Percentiles rank a stretch among this genome's conserved stretches.
Evolutionary conservation across 202 grass and related monocot genomes (phyloP).

Genomic region (Cymbopogon flexuosus): DNA sequence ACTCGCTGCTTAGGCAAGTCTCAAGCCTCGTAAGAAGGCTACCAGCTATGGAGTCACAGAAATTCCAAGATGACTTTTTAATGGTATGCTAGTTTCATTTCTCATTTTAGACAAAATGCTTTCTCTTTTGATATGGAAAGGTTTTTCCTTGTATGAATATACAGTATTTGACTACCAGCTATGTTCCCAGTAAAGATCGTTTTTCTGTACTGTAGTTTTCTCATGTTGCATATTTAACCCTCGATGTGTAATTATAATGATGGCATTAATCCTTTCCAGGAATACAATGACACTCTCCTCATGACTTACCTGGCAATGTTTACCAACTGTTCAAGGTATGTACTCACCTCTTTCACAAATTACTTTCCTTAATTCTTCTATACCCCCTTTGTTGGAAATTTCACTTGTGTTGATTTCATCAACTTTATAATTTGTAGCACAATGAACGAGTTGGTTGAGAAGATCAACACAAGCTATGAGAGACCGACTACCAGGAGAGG

Average conservation of each 20-base stretch:
- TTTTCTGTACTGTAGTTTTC: not conserved
- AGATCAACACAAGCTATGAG: constrained; percentile 77
- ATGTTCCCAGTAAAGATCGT: not conserved
- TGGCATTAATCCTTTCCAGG: constrained; percentile 47
- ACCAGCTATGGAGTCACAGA: constrained; percentile 87
- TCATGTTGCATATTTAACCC: constrained; percentile 12
- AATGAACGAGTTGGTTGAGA: constrained; percentile 92
- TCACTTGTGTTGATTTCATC: not conserved
- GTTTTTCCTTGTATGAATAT: not conserved
- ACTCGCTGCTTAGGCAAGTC: not conserved
- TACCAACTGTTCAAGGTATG: constrained; percentile 92
- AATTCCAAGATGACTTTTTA: constrained; percentile 84
- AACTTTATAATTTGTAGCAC: constrained; percentile 47
- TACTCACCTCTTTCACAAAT: not conserved
- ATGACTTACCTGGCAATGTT: constrained; percentile 95
- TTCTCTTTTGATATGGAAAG: not conserved
- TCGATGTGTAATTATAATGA: not conserved
- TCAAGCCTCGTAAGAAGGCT: constrained; percentile 45
- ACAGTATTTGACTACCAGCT: not conserved
- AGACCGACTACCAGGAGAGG: constrained; percentile 49
- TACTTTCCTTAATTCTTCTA: too few species aligned
- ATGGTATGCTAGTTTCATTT: constrained; percentile 52
- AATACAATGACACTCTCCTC: constrained; percentile 95
- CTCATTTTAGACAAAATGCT: constrained; percentile 2
- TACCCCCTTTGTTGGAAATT: not conserved